Conservation (phyloP, 2,329 filamentous ascomycete genomes). For the Leptodontidium sp. region DNA sequence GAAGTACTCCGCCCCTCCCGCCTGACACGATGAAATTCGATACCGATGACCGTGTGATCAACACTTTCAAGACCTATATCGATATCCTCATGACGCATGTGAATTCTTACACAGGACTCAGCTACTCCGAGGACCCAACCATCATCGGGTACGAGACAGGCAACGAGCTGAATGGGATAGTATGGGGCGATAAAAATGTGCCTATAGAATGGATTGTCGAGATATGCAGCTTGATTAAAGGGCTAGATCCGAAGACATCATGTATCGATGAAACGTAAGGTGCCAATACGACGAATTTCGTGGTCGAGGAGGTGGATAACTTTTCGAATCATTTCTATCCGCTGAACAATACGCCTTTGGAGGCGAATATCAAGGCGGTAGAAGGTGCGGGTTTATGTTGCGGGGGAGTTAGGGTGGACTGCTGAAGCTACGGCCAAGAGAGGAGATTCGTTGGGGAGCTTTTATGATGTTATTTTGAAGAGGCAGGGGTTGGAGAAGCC, state of each 20-base stretch:
- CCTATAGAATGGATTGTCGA: slow-evolving; percentile 54
- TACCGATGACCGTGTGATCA: too few relatives aligned
- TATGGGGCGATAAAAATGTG: slow-evolving; percentile 54
- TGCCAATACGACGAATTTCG: slow-evolving; percentile 54
- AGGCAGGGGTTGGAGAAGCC: slow-evolving; percentile 40
- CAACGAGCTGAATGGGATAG: slow-evolving; percentile 56
- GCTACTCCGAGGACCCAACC: too few relatives aligned
- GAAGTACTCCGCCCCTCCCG: slow-evolving; percentile 47
- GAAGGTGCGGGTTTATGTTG: slow-evolving; percentile 44
- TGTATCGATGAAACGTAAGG: slow-evolving; percentile 58
- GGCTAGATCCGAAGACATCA: slow-evolving; percentile 51
- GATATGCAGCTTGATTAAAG: slow-evolving; percentile 53
- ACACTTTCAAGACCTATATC: too few relatives aligned
- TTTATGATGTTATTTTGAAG: slow-evolving; percentile 52
- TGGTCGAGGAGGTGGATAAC: slow-evolving; percentile 54
- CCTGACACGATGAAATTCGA: slow-evolving; percentile 36
- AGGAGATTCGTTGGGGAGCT: slow-evolving; percentile 49
- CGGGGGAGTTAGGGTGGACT: slow-evolving; percentile 58
- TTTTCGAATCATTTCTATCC: slow-evolving; percentile 59
- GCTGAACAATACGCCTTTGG: slow-evolving; percentile 50
- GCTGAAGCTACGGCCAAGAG: slow-evolving; percentile 38
- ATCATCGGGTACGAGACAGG: slow-evolving; percentile 56
- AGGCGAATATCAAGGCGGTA: slow-evolving; percentile 50
- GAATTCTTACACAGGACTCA: slow-evolving; percentile 53
- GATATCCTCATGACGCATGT: slow-evolving; percentile 42